Conservation (phyloP, 441 rosid genomes). For the Erodium texanum region DNA sequence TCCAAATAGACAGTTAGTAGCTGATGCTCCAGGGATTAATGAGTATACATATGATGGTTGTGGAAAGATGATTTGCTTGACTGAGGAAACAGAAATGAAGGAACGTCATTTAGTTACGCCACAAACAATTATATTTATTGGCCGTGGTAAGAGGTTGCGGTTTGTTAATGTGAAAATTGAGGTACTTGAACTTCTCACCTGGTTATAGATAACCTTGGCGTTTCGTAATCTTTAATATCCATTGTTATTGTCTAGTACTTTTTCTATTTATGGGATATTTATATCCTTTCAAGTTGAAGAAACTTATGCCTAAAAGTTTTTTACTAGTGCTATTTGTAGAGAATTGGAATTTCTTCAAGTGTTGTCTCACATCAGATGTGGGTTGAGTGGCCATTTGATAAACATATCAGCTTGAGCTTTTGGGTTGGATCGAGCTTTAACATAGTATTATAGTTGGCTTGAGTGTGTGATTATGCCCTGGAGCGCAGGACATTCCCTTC, state of each 20-base stretch:
- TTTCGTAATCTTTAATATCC: not conserved
- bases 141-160: constrained; percentile 87
- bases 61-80: constrained; percentile 65
- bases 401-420: too few species aligned
- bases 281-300: not conserved
- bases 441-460: too few species aligned
- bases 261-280: not conserved
- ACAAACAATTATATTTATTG: constrained; percentile 75
- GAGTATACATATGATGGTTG: constrained; percentile 89
- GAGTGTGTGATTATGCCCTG: too few species aligned
- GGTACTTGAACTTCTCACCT: constrained; percentile 35
- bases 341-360: too few species aligned
- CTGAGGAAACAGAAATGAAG: constrained; percentile 46
- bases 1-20: constrained; percentile 70
- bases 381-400: too few species aligned
- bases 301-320: not conserved
- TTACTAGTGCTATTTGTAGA: not conserved
- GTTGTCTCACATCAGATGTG: too few species aligned
- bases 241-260: not conserved
- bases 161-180: constrained; percentile 81
- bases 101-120: constrained; percentile 36
- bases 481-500: too few species aligned
- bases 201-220: not conserved
- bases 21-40: constrained; percentile 72
- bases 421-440: too few species aligned